phyloP scores from a whole-genome alignment of 768 basidiomycete species.

The Mycena albidolilacea region DNA sequence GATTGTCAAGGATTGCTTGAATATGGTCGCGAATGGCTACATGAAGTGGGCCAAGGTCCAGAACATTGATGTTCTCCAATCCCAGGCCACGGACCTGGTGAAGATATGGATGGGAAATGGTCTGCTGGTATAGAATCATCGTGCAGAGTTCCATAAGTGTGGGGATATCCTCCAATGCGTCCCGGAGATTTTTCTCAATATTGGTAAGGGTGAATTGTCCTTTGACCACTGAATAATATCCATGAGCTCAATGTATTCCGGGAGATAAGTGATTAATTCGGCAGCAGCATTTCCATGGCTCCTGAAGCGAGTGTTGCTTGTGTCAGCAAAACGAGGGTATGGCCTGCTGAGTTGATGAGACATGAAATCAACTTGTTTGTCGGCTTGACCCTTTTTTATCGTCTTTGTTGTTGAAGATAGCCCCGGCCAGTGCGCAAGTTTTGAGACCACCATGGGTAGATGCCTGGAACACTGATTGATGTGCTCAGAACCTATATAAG shows the following conservation, averaged over 20 bases:
- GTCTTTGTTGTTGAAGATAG: no score
- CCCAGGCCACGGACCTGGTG: neutral
- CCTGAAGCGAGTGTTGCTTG: slow-evolving; percentile 6
- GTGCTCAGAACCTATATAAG: no score
- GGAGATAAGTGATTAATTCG: slow-evolving; percentile 16
- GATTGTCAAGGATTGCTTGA: slow-evolving; percentile 30
- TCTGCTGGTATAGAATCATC: slow-evolving; percentile 31
- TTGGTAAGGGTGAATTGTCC: slow-evolving; percentile 36
- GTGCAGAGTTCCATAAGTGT: slow-evolving; percentile 39
- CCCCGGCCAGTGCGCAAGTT: no score
- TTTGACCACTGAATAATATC: slow-evolving; percentile 36
- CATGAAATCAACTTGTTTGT: slow-evolving; percentile 11
- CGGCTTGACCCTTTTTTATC: slow-evolving; percentile 41
- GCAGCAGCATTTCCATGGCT: slow-evolving; percentile 22
- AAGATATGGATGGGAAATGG: slow-evolving; percentile 40
- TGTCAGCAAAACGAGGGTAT: neutral
- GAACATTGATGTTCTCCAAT: neutral
- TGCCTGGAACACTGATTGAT: no score
- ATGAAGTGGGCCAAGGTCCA: neutral
- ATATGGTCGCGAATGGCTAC: neutral
- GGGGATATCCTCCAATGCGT: slow-evolving; percentile 33
- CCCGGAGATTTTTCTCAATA: slow-evolving; percentile 42
- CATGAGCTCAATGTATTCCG: slow-evolving; percentile 26
- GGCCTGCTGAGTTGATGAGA: neutral
- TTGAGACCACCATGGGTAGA: no score